Evolutionary conservation across 164 flowering plant species (phyloP).

Genomic region (Nymphaea colorata): DNA sequence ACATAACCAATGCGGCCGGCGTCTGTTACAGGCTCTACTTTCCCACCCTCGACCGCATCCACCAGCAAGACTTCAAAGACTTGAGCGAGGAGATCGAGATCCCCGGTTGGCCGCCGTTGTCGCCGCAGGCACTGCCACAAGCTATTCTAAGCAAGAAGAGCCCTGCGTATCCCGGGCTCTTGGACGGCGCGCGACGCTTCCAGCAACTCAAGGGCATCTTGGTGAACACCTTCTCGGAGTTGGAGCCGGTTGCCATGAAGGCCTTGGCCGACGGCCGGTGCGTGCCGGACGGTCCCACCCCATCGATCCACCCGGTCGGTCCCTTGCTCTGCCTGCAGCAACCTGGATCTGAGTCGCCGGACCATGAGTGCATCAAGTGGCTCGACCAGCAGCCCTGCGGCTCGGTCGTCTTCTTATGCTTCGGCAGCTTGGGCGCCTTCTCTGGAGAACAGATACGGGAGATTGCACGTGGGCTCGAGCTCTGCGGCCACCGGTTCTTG

Average conservation of each 20-base stretch:
- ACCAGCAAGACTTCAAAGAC: not conserved
- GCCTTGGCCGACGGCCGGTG: not conserved
- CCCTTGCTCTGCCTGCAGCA: not conserved
- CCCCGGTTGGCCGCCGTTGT: conserved; percentile 14
- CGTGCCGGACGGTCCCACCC: conserved; percentile 1
- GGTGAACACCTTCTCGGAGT: conserved; percentile 13
- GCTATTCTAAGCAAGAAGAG: not conserved
- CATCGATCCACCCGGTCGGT: conserved; percentile 19
- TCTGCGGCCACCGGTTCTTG: conserved; percentile 19
- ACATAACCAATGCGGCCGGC: conserved; percentile 12
- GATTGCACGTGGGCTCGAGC: conserved; percentile 24
- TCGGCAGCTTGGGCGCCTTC: conserved; percentile 25
- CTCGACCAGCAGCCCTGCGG: conserved; percentile 19
- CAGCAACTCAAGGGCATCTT: conserved; percentile 21
- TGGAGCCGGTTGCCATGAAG: conserved; percentile 7
- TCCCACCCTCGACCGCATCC: not conserved
- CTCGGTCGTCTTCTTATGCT: conserved; percentile 33
- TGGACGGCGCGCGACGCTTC: conserved; percentile 3
- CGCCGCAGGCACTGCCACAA: conserved; percentile 5
- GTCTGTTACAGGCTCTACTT: conserved; percentile 12
- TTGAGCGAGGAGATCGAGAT: conserved; percentile 1
- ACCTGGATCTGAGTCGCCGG: not conserved
- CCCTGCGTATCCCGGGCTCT: not conserved
- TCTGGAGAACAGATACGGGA: conserved; percentile 15
- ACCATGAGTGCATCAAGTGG: conserved; percentile 9